Evolutionary conservation across 2,329 filamentous ascomycete species (phyloP).

Genomic region (Gaeumannomyces tritici): DNA sequence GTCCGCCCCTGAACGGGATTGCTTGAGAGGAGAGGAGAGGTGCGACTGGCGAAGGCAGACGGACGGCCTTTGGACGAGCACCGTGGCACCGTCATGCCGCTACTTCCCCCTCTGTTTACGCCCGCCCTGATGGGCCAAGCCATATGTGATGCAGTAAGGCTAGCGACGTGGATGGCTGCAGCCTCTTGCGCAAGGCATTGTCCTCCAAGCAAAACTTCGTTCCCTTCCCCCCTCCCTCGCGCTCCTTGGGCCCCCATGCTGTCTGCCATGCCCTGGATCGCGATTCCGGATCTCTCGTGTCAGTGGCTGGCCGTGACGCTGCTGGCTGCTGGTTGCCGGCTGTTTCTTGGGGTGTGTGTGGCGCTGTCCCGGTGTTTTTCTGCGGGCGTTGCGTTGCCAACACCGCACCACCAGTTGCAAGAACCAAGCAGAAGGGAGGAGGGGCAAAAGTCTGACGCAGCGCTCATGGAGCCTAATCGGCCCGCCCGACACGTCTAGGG

Average conservation of each 20-base stretch:
- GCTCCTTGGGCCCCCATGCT: not conserved
- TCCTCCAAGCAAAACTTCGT: not conserved
- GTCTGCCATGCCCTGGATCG: not conserved
- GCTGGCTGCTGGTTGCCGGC: no score
- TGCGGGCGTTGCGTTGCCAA: not conserved
- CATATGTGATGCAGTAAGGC: not conserved
- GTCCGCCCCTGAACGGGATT: not conserved
- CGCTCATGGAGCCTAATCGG: not conserved
- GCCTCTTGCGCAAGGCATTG: slow-evolving; percentile 1
- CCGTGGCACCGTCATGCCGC: not conserved
- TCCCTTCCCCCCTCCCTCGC: no score
- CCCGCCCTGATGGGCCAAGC: not conserved
- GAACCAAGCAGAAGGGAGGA: not conserved
- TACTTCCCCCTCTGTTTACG: not conserved
- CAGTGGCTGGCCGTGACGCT: not conserved
- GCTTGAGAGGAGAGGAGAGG: no score
- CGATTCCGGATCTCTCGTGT: not conserved
- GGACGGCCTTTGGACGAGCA: not conserved
- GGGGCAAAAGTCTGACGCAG: not conserved
- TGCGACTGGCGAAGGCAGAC: not conserved
- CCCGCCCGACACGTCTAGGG: not conserved
- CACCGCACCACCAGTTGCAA: not conserved
- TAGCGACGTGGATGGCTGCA: not conserved
- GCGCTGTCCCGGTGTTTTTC: not conserved
- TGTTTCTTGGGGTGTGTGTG: no score